These are phyloP conservation scores for Talaromyces islandicus DNA, from an alignment of 2,329 filamentous ascomycete species.

Conservation along the genomic window DNA sequence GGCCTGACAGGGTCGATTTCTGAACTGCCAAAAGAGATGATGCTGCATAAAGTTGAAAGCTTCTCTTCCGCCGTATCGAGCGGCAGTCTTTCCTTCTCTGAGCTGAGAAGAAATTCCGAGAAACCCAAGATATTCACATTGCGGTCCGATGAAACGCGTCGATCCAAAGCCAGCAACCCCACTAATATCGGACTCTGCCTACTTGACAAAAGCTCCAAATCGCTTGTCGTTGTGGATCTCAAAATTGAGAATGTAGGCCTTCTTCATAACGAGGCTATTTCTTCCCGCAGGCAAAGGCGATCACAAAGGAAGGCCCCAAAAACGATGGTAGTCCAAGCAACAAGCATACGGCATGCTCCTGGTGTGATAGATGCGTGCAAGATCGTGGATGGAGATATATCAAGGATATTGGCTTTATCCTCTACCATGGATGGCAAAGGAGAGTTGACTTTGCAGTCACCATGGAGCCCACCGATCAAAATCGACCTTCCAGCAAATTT, in stretches of 20 bases:
- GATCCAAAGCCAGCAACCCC: conserved; percentile 24
- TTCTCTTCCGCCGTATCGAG: conserved; percentile 51
- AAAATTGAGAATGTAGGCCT: conserved; percentile 44
- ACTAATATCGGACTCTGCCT: conserved; percentile 52
- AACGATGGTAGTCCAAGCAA: conserved; percentile 28
- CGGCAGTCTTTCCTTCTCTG: conserved; percentile 21
- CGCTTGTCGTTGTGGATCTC: conserved; percentile 61
- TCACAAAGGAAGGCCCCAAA: conserved; percentile 17
- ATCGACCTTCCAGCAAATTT: conserved; percentile 57
- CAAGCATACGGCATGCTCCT: conserved; percentile 53
- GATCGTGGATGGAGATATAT: conserved; percentile 59
- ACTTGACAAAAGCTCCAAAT: conserved; percentile 62
- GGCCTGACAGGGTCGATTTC: conserved; percentile 68
- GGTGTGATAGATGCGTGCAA: conserved; percentile 69
- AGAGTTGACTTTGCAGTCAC: conserved; percentile 66
- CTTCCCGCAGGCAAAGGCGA: conserved; percentile 22
- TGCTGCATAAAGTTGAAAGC: conserved; percentile 64
- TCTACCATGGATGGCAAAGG: conserved; percentile 58
- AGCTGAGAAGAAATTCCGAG: conserved; percentile 17
- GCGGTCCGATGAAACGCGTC: conserved; percentile 37
- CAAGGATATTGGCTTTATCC: conserved; percentile 65
- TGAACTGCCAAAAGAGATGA: conserved; percentile 65
- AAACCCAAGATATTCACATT: conserved; percentile 58
- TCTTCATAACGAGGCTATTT: conserved; percentile 20
- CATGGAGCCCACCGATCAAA: conserved; percentile 66